Evolutionary conservation across 2,329 filamentous ascomycete species (phyloP).

Genomic region (Neonectria magnoliae): DNA sequence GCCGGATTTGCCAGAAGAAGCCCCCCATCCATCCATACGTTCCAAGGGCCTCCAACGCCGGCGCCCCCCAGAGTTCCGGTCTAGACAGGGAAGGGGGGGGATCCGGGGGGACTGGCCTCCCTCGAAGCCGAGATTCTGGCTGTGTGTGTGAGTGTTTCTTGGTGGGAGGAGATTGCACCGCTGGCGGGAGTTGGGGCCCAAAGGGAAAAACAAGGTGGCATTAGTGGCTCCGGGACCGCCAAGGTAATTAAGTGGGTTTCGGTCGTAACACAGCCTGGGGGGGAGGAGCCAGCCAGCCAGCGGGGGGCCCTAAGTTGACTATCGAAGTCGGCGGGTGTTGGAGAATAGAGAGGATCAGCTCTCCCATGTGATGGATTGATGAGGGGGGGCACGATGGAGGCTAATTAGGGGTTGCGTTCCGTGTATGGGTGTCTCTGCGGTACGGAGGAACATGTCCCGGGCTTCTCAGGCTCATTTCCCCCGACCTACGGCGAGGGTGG

Average conservation of each 20-base stretch:
- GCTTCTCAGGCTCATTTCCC: not conserved
- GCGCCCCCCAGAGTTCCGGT: not conserved
- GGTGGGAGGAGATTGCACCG: not conserved
- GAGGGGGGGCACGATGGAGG: not conserved
- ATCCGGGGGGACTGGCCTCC: not conserved
- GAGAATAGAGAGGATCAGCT: not conserved
- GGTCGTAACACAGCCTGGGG: not conserved
- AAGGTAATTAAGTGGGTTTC: slow-evolving; percentile 27
- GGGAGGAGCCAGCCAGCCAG: not conserved
- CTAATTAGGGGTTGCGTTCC: not conserved
- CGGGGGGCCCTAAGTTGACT: not conserved
- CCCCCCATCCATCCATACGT: too few relatives aligned
- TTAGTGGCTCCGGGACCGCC: slow-evolving; percentile 38
- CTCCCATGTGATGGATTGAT: not conserved
- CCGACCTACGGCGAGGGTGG: not conserved
- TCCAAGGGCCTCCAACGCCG: not conserved
- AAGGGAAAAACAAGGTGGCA: slow-evolving; percentile 43
- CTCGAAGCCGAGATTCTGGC: not conserved
- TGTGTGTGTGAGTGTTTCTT: not conserved
- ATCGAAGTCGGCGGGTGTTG: not conserved
- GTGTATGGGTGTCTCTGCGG: not conserved
- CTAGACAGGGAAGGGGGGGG: slow-evolving; percentile 3
- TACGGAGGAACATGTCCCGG: not conserved
- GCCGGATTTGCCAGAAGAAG: slow-evolving; percentile 3
- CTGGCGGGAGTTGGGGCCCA: slow-evolving; percentile 19